Evolutionary conservation across 306 rosid species (phyloP).

Genomic region (Betula pendula): DNA sequence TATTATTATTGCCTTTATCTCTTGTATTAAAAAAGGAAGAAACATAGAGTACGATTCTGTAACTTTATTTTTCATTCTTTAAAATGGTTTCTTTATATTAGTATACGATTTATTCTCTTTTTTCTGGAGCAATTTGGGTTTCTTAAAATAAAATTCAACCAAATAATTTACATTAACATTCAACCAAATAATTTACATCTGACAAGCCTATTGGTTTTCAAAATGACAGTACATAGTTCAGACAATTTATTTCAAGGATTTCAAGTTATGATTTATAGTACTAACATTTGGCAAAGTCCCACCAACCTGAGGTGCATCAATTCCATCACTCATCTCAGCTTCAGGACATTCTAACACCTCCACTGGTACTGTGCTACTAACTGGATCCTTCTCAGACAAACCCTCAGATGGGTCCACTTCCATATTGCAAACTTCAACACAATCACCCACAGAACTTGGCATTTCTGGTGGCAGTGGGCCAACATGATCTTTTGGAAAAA

Average conservation of each 20-base stretch:
- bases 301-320: constrained; percentile 36
- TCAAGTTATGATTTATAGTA: neutral
- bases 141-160: constrained; percentile 3
- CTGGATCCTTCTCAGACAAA: constrained; percentile 18
- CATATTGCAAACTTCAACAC: constrained; percentile 30
- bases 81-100: neutral
- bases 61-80: neutral
- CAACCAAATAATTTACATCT: too few species aligned
- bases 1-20: neutral
- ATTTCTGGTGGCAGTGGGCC: constrained; percentile 10
- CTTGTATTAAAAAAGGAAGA: neutral
- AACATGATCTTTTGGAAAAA: constrained; percentile 16
- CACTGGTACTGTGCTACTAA: constrained; percentile 8
- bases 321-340: constrained; percentile 18
- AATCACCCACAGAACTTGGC: constrained; percentile 13
- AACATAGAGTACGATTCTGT: neutral
- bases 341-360: constrained; percentile 23
- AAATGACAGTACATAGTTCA: neutral
- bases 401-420: constrained; percentile 30
- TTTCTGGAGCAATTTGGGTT: constrained; percentile 6
- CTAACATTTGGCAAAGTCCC: constrained; percentile 8
- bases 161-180: too few species aligned
- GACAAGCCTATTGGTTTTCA: constrained; percentile 12
- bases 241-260: constrained; percentile 1
- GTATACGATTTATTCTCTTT: neutral